A percentile compares a stretch with the other conserved stretches of the same genome.
These are phyloP conservation scores for Emericellopsis atlantica DNA, from an alignment of 2,329 filamentous ascomycete genomes.

Conservation along the genomic window DNA sequence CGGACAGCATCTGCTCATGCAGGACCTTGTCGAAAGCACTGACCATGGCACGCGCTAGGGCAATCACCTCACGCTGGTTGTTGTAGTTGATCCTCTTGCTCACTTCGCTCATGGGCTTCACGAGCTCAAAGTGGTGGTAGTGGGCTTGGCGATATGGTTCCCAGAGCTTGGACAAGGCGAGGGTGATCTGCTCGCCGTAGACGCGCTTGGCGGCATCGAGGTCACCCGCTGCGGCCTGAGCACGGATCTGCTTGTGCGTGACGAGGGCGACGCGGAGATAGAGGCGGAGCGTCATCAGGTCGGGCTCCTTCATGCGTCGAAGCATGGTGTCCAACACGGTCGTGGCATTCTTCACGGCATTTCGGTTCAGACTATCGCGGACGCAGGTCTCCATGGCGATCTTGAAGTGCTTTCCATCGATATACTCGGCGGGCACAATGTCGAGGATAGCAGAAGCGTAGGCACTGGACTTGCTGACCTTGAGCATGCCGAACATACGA, in stretches of 20 bases:
- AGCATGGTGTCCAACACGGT: conserved; percentile 54
- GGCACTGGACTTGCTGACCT: conserved; percentile 51
- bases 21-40: conserved; percentile 29
- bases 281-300: conserved; percentile 34
- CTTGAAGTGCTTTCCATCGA: conserved; percentile 45
- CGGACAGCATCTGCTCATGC: conserved; percentile 24
- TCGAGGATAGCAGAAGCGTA: conserved; percentile 47
- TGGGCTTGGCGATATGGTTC: conserved; percentile 28
- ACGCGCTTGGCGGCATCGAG: conserved; percentile 21
- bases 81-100: conserved; percentile 16
- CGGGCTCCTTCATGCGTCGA: conserved; percentile 24
- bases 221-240: conserved; percentile 15
- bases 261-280: conserved; percentile 45
- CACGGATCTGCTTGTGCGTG: conserved; percentile 26
- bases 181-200: conserved; percentile 36
- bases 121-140: conserved; percentile 19
- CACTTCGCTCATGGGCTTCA: conserved; percentile 10
- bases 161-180: conserved; percentile 38
- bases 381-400: conserved; percentile 63
- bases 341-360: conserved; percentile 52
- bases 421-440: conserved; percentile 31
- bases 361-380: conserved; percentile 64
- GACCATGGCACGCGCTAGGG: conserved; percentile 32
- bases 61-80: conserved; percentile 22
- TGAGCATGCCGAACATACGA: conserved; percentile 54